phyloP scores from a whole-genome alignment of 805 yeast genomes.

The Candida nanaspora region DNA sequence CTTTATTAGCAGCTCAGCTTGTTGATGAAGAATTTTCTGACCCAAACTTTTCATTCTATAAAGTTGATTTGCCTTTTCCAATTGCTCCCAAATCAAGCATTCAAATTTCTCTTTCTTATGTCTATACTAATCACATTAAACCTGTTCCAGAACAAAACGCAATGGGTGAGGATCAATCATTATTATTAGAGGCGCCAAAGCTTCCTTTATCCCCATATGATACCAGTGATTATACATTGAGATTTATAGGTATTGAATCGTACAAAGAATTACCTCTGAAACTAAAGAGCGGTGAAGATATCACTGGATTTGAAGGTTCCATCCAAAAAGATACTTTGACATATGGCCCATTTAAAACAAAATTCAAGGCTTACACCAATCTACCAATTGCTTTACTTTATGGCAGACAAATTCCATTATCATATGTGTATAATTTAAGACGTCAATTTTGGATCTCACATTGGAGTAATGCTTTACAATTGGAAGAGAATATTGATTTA shows the following conservation, averaged over 20 bases:
- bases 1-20: conserved; percentile 14
- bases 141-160: conserved; percentile 62
- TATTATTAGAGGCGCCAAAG: conserved; percentile 44
- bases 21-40: conserved; percentile 6
- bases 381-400: conserved; percentile 51
- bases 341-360: conserved; percentile 46
- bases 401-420: conserved; percentile 59
- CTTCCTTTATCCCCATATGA: conserved; percentile 56
- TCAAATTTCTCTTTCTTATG: conserved; percentile 41
- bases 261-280: conserved; percentile 11
- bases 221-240: conserved; percentile 40
- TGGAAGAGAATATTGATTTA: conserved; percentile 83
- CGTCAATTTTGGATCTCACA: conserved; percentile 89
- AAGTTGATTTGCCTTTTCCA: conserved; percentile 52
- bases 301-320: conserved; percentile 22
- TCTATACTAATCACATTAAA: conserved; percentile 36
- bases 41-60: conserved; percentile 28
- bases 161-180: conserved; percentile 53
- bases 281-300: conserved; percentile 3
- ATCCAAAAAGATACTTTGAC: conserved; percentile 34
- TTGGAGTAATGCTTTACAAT: conserved; percentile 60
- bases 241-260: conserved; percentile 30
- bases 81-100: conserved; percentile 54
- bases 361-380: conserved; percentile 37
- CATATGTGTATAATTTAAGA: conserved; percentile 49